Evolutionary conservation across 305 asterid genomes (phyloP).

Genomic region (Fraxinus greggii): DNA sequence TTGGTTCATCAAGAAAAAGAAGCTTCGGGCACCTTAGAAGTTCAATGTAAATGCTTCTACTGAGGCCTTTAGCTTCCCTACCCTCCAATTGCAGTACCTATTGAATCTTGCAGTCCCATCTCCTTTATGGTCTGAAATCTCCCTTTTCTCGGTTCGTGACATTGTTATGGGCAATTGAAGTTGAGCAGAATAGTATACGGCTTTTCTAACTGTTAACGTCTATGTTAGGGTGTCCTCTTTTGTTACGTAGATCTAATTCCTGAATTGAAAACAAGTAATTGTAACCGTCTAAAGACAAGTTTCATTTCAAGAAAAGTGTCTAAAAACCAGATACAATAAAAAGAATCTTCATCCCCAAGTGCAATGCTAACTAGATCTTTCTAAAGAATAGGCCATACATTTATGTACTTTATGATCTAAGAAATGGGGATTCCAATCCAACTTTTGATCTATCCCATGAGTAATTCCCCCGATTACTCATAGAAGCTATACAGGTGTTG

Average conservation of each 20-base stretch:
- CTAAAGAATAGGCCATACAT: too few species aligned
- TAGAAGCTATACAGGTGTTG: too few species aligned
- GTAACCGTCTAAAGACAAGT: conserved; percentile 16
- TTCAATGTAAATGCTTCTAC: conserved; percentile 54
- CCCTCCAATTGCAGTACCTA: conserved; percentile 52
- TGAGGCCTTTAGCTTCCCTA: conserved; percentile 48
- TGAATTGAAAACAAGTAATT: not conserved
- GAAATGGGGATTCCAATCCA: too few species aligned
- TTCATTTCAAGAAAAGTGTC: too few species aligned
- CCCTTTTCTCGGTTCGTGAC: conserved; percentile 37
- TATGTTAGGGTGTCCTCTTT: conserved; percentile 51
- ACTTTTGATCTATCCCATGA: too few species aligned
- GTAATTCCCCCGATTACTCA: too few species aligned
- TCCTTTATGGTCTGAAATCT: conserved; percentile 47
- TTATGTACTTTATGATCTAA: too few species aligned
- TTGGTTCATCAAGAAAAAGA: conserved; percentile 58
- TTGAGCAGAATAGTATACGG: conserved; percentile 53
- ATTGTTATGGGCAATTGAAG: conserved; percentile 47
- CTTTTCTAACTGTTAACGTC: conserved; percentile 59
- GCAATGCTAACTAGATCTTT: too few species aligned
- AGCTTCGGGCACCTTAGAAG: conserved; percentile 52
- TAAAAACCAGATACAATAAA: too few species aligned
- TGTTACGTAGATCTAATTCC: conserved; percentile 46
- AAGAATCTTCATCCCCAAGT: too few species aligned
- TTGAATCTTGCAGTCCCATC: conserved; percentile 51